Conservation (phyloP, 192 early-diverging fungal genomes). For the Funneliformis mosseae region DNA sequence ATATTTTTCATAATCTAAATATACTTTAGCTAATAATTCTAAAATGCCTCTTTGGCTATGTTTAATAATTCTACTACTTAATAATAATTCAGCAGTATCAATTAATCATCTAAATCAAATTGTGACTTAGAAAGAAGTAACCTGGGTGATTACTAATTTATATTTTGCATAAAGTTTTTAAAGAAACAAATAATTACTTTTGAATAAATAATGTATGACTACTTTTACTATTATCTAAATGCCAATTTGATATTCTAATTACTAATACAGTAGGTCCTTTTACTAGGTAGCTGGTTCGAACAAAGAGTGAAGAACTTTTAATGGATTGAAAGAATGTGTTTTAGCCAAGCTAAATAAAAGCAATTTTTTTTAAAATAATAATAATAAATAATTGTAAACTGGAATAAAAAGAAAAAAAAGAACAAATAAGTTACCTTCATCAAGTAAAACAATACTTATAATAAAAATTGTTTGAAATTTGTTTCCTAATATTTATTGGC, state of each 20-base stretch:
- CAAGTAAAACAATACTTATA: no score
- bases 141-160: not conserved
- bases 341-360: constrained; percentile 27
- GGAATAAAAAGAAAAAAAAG: no score
- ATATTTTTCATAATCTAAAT: constrained; percentile 2
- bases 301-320: constrained; percentile 20
- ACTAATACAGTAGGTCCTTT: constrained; percentile 3
- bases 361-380: no score
- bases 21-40: not conserved
- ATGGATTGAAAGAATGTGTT: constrained; percentile 24
- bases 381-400: no score
- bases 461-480: not conserved
- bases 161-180: no score
- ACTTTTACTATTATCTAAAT: constrained; percentile 31
- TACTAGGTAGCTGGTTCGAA: not conserved
- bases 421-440: not conserved
- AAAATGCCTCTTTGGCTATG: not conserved
- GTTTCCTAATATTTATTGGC: constrained; percentile 22
- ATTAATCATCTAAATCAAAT: not conserved
- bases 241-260: constrained; percentile 33
- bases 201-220: no score
- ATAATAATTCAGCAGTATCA: not conserved
- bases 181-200: not conserved
- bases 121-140: no score
- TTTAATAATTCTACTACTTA: not conserved